These are phyloP conservation scores for Cladosporium sp. DNA, from an alignment of 2,329 filamentous ascomycete genomes.

Conservation along the genomic window DNA sequence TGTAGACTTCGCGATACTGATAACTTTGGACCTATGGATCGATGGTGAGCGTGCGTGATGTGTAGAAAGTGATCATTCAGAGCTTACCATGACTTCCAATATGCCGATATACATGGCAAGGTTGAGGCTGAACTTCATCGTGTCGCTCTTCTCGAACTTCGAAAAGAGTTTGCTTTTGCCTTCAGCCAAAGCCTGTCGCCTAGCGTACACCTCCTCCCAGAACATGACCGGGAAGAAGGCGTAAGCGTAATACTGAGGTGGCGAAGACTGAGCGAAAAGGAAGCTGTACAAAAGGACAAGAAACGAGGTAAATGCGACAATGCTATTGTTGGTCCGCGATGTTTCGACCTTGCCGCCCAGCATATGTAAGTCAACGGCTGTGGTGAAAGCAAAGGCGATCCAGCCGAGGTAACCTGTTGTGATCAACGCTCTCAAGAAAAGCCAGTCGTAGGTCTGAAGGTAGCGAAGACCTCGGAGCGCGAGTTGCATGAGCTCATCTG, in stretches of 20 bases:
- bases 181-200: slow-evolving; percentile 60
- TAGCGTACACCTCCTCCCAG: slow-evolving; percentile 91
- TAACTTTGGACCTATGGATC: slow-evolving; percentile 72
- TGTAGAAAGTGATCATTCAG: neutral
- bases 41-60: slow-evolving; percentile 2
- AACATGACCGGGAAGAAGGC: slow-evolving; percentile 88
- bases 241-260: slow-evolving; percentile 82
- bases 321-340: slow-evolving; percentile 54
- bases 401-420: slow-evolving; percentile 89
- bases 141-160: slow-evolving; percentile 54
- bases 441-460: slow-evolving; percentile 96
- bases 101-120: slow-evolving; percentile 62
- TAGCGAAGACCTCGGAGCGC: slow-evolving; percentile 82
- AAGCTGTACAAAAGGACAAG: slow-evolving; percentile 72
- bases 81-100: slow-evolving; percentile 62
- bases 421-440: slow-evolving; percentile 84
- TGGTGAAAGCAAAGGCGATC: slow-evolving; percentile 88
- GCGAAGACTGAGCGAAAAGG: slow-evolving; percentile 72
- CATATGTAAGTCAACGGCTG: slow-evolving; percentile 82
- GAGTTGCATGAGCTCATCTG: slow-evolving; percentile 67
- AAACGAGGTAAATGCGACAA: slow-evolving; percentile 65
- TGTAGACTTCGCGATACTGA: slow-evolving; percentile 82
- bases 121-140: slow-evolving; percentile 58
- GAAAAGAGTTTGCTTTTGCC: slow-evolving; percentile 65
- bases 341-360: slow-evolving; percentile 63